Evolutionary conservation across 306 rosid genomes (phyloP).

Genomic region (Aeschynomene evenia): DNA sequence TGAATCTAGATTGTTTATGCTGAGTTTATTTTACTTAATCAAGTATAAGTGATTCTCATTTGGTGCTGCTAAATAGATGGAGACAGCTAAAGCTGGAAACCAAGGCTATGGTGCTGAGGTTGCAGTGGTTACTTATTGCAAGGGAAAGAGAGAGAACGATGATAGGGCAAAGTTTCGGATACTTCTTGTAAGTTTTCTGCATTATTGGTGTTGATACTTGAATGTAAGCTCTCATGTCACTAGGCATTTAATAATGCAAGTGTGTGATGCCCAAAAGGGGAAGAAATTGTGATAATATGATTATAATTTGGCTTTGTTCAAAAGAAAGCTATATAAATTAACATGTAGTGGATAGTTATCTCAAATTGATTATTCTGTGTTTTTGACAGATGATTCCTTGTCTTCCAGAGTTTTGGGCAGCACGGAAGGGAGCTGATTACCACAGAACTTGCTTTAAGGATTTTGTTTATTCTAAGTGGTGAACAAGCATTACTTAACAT

Average conservation of each 20-base stretch:
- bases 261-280: neutral
- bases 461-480: conserved; percentile 76
- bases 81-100: conserved; percentile 63
- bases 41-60: conserved; percentile 28
- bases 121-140: conserved; percentile 69
- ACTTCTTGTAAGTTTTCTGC: conserved; percentile 73
- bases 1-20: conserved; percentile 18
- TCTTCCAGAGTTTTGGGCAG: conserved; percentile 99
- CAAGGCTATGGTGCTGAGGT: conserved; percentile 77
- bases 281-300: conserved; percentile 6
- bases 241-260: neutral
- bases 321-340: conserved; percentile 30
- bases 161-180: conserved; percentile 74
- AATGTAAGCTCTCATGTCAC: neutral
- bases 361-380: conserved; percentile 89
- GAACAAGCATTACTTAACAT: conserved; percentile 62
- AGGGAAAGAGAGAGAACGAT: conserved; percentile 47
- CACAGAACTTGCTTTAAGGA: conserved; percentile 79
- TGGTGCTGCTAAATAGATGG: conserved; percentile 52
- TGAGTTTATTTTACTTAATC: conserved; percentile 20
- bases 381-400: conserved; percentile 99
- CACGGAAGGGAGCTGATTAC: conserved; percentile 98
- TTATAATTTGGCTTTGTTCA: conserved; percentile 4
- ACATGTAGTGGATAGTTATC: conserved; percentile 61
- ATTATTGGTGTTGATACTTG: neutral